A percentile compares a stretch with the other conserved stretches of the same genome.
These are phyloP conservation scores for Kurtzmaniella quercitrusa DNA, from an alignment of 1,139 yeast genomes.

Conservation along the genomic window DNA sequence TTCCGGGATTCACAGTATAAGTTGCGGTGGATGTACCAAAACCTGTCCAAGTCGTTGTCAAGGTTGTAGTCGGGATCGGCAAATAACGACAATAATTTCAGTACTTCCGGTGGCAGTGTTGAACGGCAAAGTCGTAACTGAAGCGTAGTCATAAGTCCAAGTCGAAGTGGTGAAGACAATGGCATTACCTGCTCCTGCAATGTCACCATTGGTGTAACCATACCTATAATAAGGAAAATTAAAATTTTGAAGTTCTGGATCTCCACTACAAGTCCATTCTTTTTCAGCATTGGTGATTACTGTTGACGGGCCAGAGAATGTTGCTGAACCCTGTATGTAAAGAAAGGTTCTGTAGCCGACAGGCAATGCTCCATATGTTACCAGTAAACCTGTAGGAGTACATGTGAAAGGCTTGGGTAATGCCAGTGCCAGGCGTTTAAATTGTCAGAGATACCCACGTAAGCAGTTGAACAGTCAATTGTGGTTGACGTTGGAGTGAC, in stretches of 20 bases:
- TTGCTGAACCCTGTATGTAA: conserved; percentile 14
- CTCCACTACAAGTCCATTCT: neutral
- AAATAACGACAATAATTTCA: conserved; percentile 14
- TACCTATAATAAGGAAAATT: too few relatives aligned
- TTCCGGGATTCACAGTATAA: neutral
- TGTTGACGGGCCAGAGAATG: conserved; percentile 2
- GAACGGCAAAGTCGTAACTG: conserved; percentile 13
- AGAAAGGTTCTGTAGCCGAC: conserved; percentile 29
- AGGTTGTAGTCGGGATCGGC: conserved; percentile 18
- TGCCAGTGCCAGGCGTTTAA: conserved; percentile 19
- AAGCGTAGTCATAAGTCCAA: conserved; percentile 7
- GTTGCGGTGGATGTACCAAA: conserved; percentile 4
- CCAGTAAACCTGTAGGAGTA: conserved; percentile 9
- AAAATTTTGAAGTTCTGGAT: neutral
- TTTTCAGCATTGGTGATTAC: neutral
- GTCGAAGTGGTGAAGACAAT: conserved; percentile 6
- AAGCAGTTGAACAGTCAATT: conserved; percentile 21
- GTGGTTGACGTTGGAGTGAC: conserved; percentile 8
- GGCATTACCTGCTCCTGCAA: conserved; percentile 6
- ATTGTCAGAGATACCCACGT: conserved; percentile 17
- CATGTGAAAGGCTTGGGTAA: conserved; percentile 13
- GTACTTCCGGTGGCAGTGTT: conserved; percentile 10
- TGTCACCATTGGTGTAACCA: conserved; percentile 7
- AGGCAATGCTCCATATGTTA: conserved; percentile 19
- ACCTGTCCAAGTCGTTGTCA: conserved; percentile 15